These are phyloP conservation scores for Schizochytrium sp. DNA, from an alignment of 108 stramenopile genomes.

Conservation along the genomic window DNA sequence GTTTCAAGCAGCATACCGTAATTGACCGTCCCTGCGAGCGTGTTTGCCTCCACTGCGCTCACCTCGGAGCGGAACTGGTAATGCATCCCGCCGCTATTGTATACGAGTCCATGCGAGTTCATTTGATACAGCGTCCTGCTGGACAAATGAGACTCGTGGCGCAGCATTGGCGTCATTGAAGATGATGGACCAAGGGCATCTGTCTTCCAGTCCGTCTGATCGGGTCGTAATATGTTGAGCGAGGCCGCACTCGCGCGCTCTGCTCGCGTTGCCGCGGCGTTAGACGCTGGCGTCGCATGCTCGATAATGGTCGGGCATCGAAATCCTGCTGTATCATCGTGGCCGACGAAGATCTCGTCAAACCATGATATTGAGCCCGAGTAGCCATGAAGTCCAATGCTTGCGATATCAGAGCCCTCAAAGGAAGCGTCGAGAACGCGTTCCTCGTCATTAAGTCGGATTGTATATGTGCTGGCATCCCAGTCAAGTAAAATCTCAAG, in stretches of 20 bases:
- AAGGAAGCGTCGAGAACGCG: conserved; percentile 34
- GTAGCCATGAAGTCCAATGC: conserved; percentile 50
- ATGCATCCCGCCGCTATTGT: conserved; percentile 57
- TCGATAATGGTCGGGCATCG: conserved; percentile 37
- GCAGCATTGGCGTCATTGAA: conserved; percentile 36
- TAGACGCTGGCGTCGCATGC: neutral
- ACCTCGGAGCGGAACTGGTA: conserved; percentile 47
- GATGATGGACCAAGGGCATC: conserved; percentile 41
- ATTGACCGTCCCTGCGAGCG: conserved; percentile 29
- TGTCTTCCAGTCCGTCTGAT: conserved; percentile 50
- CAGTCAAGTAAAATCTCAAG: conserved; percentile 67
- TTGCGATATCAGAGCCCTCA: conserved; percentile 30
- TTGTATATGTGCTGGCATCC: conserved; percentile 42
- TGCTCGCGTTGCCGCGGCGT: neutral
- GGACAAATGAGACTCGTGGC: conserved; percentile 62
- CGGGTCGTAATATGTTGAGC: conserved; percentile 31
- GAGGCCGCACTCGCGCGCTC: neutral
- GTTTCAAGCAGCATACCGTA: conserved; percentile 47
- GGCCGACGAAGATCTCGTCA: conserved; percentile 69
- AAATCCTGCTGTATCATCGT: conserved; percentile 62
- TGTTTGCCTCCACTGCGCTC: conserved; percentile 32
- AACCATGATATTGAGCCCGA: conserved; percentile 51
- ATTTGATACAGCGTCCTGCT: conserved; percentile 33
- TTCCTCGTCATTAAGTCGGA: conserved; percentile 55
- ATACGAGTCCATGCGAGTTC: conserved; percentile 33